Evolutionary conservation across 2,329 filamentous ascomycete genomes (phyloP).

Genomic region (Pseudocercospora crystallina): DNA sequence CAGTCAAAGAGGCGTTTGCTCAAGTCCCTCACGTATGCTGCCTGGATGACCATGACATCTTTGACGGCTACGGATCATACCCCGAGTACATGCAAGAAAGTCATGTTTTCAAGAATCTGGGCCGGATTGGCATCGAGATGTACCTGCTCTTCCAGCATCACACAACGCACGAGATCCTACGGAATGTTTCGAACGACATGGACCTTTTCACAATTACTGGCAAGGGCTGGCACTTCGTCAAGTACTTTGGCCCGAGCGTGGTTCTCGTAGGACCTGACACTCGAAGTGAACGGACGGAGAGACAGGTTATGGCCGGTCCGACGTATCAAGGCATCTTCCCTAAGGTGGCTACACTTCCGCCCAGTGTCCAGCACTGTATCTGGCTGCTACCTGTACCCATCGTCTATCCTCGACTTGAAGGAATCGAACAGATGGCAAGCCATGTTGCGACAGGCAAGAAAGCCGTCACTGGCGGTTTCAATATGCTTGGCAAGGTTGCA

Average conservation of each 20-base stretch:
- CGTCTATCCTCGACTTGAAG: slow-evolving; percentile 86
- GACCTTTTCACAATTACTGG: slow-evolving; percentile 97
- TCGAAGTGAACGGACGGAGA: slow-evolving; percentile 84
- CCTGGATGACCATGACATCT: slow-evolving; percentile 96
- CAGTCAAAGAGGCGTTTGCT: slow-evolving; percentile 89
- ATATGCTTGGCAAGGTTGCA: slow-evolving; percentile 90
- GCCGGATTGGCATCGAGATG: slow-evolving; percentile 93
- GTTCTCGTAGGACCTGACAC: slow-evolving; percentile 89
- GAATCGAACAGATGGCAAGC: slow-evolving; percentile 85
- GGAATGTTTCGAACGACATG: slow-evolving; percentile 80
- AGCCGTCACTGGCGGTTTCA: slow-evolving; percentile 93
- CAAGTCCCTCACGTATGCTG: slow-evolving; percentile 94
- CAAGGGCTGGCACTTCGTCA: slow-evolving; percentile 98
- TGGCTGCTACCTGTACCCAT: slow-evolving; percentile 93
- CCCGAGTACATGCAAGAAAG: slow-evolving; percentile 98
- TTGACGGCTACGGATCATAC: slow-evolving; percentile 95
- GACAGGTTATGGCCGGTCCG: slow-evolving; percentile 89
- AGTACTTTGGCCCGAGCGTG: slow-evolving; percentile 88
- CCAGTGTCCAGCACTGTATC: slow-evolving; percentile 92
- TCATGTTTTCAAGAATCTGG: slow-evolving; percentile 97
- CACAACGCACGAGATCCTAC: slow-evolving; percentile 88
- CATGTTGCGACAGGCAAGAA: slow-evolving; percentile 95
- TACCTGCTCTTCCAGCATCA: slow-evolving; percentile 98
- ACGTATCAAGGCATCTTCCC: slow-evolving; percentile 98
- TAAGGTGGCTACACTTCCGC: slow-evolving; percentile 85